These are phyloP conservation scores for Protoeuglena noctilucae DNA, from an alignment of 139 green algal genomes.

Conservation along the genomic window DNA sequence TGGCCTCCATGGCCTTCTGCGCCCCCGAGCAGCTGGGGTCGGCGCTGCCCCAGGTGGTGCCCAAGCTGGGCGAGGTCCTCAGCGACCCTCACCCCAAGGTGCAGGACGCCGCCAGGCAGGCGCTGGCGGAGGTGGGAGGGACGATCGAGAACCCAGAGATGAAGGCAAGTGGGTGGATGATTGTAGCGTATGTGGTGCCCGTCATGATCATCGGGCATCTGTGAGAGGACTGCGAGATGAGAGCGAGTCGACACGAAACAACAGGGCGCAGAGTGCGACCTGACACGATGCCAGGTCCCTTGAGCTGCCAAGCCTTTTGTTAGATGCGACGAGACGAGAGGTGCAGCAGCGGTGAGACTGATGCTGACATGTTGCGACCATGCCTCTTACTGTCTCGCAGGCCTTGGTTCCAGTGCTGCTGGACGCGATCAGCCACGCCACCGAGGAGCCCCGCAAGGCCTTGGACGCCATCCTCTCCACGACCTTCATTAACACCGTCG, in stretches of 20 bases:
- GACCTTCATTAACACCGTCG: constrained; percentile 88
- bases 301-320: too few species aligned
- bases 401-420: constrained; percentile 66
- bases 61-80: constrained; percentile 40
- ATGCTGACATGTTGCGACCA: too few species aligned
- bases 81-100: constrained; percentile 46
- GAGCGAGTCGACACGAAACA: too few species aligned
- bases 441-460: constrained; percentile 34
- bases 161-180: too few species aligned
- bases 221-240: too few species aligned
- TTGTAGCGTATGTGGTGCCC: too few species aligned
- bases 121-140: constrained; percentile 54
- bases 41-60: constrained; percentile 83
- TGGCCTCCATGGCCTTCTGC: constrained; percentile 91
- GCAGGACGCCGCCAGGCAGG: constrained; percentile 48
- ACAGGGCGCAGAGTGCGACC: too few species aligned
- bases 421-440: constrained; percentile 68
- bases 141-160: constrained; percentile 86
- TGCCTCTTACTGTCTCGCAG: too few species aligned
- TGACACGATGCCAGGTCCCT: too few species aligned
- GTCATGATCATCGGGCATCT: too few species aligned
- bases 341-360: too few species aligned
- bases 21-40: constrained; percentile 84
- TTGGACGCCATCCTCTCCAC: constrained; percentile 70
- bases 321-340: too few species aligned